Evolutionary conservation across 2,329 filamentous ascomycete genomes (phyloP), one percentile per base, ranked within the genome.

Genomic region (Apiospora sp.): DNA sequence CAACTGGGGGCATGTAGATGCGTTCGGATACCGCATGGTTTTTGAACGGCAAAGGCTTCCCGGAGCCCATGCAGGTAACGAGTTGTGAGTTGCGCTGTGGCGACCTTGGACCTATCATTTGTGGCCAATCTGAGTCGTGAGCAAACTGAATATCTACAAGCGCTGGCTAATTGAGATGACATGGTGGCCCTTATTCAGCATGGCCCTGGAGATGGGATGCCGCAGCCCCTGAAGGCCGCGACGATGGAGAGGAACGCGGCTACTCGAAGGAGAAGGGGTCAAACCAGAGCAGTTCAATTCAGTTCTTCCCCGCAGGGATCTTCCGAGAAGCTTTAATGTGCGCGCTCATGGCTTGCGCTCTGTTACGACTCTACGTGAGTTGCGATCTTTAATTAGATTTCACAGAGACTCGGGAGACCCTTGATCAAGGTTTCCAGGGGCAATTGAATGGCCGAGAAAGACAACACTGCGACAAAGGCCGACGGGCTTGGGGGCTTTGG

Each of bases 271-370:
- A 41, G 34, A 41, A 64, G 58, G 58, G 19, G 58, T 19, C 34
- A 64, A 13, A 19, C 22, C 19, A 14, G 58, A 19, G n/a, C 10
- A 12, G 22, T 24, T 24, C 19, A 64, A 24, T 64, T 37, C 19
- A n/a, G 37, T 22, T n/a, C 16, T 22, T 22, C 22, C 22, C 10
- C 3, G 3, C 58, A n/a, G 58, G 34, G 12, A n/a, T 64, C 34
- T 64, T n/a, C 58, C 58, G 34, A 12, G 34, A 41, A 22, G 58
- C 19, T 22, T 41, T 12, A 41, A 64, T 41, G 2, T 24, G 14
- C 34, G 58, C 34, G 58, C 58, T 64, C 10, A 24, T 41, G 34
- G 58, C 19, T 64, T 64, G 58, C 58, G 34, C 34, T 64, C 58
- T 41, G 19, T 8, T 41, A 41, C 22, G 30, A 19, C 34, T 64